Evolutionary conservation across 2,329 filamentous ascomycete species (phyloP).

Genomic region (Seiridium unicorne): DNA sequence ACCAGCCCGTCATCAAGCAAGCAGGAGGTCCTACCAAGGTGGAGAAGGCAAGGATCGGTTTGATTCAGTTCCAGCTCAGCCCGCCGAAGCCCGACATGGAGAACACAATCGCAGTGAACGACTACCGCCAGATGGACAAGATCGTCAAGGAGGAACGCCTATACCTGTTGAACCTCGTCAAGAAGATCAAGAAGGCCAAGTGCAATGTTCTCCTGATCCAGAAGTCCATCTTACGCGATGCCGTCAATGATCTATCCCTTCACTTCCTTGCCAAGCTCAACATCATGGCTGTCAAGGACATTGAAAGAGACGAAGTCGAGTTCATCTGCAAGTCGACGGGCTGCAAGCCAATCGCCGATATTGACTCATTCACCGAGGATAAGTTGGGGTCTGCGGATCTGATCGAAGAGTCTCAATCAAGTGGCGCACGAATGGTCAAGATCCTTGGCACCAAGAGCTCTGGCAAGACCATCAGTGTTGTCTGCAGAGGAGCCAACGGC

Average conservation of each 20-base stretch:
- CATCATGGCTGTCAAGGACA: constrained; percentile 94
- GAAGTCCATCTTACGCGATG: constrained; percentile 96
- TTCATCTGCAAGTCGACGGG: constrained; percentile 99
- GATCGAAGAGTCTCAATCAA: constrained; percentile 85
- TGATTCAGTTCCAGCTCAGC: constrained; percentile 98
- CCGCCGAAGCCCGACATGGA: constrained; percentile 99
- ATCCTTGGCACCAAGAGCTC: constrained; percentile 85
- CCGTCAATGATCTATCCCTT: constrained; percentile 94
- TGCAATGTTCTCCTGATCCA: constrained; percentile 98
- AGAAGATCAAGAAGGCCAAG: constrained; percentile 99
- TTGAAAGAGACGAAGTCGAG: constrained; percentile 97
- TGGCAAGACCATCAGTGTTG: constrained; percentile 88
- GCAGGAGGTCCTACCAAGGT: constrained; percentile 87
- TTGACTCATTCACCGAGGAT: constrained; percentile 98
- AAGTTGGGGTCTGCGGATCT: constrained; percentile 93
- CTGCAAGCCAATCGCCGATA: constrained; percentile 97
- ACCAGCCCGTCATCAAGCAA: constrained; percentile 90
- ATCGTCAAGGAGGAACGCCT: constrained; percentile 98
- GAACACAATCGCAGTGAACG: constrained; percentile 98
- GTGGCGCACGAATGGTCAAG: constrained; percentile 90
- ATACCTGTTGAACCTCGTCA: constrained; percentile 97
- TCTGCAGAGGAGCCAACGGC: constrained; percentile 90
- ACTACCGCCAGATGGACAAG: constrained; percentile 99
- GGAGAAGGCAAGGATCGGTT: constrained; percentile 94
- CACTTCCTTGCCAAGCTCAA: constrained; percentile 98